phyloP scores from a whole-genome alignment of 495 filamentous ascomycete genomes.

The Neohortaea acidophila region DNA sequence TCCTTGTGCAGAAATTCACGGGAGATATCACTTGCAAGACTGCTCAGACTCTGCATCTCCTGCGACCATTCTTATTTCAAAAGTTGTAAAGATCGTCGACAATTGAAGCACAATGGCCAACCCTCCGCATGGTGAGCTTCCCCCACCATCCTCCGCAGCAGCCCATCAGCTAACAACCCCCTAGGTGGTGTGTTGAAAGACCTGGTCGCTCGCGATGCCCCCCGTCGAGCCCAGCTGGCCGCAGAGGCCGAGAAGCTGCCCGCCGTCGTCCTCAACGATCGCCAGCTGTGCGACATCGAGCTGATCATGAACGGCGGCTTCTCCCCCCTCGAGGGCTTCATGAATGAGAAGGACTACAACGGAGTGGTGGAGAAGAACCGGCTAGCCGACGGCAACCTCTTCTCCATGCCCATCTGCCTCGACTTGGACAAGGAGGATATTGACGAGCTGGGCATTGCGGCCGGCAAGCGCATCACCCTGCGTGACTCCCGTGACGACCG shows the following conservation, averaged over 20 bases:
- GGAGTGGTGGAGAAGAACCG: conserved; percentile 81
- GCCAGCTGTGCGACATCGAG: conserved; percentile 94
- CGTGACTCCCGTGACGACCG: conserved; percentile 93
- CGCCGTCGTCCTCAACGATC: conserved; percentile 71
- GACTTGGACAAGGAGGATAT: conserved; percentile 64
- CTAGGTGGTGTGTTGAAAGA: conserved; percentile 84
- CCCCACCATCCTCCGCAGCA: not conserved
- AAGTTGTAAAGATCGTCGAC: no score
- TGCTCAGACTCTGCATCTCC: no score
- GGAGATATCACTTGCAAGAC: no score
- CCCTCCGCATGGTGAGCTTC: conserved; percentile 53
- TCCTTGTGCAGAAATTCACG: no score
- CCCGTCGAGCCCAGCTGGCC: conserved; percentile 56
- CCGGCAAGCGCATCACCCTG: conserved; percentile 68
- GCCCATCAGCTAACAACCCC: not conserved
- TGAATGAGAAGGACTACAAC: conserved; percentile 84
- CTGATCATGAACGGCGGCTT: conserved; percentile 93
- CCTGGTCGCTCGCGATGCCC: conserved; percentile 77
- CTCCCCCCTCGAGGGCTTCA: conserved; percentile 93
- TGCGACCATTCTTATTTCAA: no score
- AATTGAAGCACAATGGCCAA: conserved; percentile 42
- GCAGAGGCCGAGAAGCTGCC: conserved; percentile 77
- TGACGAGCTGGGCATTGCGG: conserved; percentile 52
- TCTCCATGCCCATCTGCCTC: conserved; percentile 92
- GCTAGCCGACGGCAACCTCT: conserved; percentile 77